Conservation (phyloP, 805 yeast genomes). For the Candida berthetii region DNA sequence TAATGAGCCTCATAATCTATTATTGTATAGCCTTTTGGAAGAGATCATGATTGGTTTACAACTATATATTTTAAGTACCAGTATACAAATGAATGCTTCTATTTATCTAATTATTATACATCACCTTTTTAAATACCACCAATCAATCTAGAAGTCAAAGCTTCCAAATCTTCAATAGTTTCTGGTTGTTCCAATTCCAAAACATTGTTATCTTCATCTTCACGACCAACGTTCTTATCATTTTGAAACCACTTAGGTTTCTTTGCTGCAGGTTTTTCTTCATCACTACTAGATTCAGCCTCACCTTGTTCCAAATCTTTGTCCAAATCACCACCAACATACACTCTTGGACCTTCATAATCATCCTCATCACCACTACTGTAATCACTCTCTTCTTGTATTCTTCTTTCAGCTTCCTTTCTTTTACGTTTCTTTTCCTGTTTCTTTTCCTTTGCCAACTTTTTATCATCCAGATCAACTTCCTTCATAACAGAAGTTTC, state of each 20-base stretch:
- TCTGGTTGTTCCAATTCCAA: conserved; percentile 85
- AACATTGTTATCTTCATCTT: conserved; percentile 25
- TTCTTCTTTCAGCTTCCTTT: conserved; percentile 65
- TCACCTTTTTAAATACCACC: background rate
- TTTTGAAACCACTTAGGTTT: conserved; percentile 32
- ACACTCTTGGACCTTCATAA: conserved; percentile 20
- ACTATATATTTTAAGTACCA: too few relatives aligned
- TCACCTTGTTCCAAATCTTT: conserved; percentile 22
- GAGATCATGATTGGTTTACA: too few relatives aligned
- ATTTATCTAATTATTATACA: background rate
- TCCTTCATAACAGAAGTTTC: conserved; percentile 66
- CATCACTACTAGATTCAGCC: conserved; percentile 8
- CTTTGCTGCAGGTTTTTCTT: conserved; percentile 23
- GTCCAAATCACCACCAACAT: conserved; percentile 24
- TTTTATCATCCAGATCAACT: conserved; percentile 77
- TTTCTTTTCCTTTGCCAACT: conserved; percentile 66
- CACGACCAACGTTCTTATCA: conserved; percentile 24
- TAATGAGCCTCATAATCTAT: too few relatives aligned
- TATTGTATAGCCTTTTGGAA: too few relatives aligned
- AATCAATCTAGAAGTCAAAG: conserved; percentile 55
- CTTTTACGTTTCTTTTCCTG: conserved; percentile 86
- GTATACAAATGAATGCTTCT: too few relatives aligned
- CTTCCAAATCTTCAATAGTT: conserved; percentile 90
- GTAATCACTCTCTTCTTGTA: conserved; percentile 18
- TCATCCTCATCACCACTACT: conserved; percentile 23